These are phyloP conservation scores for Pyrrhoderma noxium DNA, from an alignment of 1,284 basidiomycete genomes.

Conservation along the genomic window DNA sequence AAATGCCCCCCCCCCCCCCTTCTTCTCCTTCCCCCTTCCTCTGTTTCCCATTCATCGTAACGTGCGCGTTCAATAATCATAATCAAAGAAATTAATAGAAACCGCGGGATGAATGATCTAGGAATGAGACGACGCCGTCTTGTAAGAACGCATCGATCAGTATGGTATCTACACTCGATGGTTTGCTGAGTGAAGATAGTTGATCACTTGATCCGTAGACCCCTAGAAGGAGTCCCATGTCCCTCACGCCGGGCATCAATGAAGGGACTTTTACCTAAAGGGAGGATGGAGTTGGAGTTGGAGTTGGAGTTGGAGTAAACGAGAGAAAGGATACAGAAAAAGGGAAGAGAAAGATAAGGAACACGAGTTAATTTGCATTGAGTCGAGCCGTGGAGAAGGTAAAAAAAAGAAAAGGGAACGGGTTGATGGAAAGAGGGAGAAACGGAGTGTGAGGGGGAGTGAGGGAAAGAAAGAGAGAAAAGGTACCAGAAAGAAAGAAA, in stretches of 20 bases:
- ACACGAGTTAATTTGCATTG: neutral
- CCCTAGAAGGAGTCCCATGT: slow-evolving; percentile 81
- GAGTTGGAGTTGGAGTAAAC: neutral
- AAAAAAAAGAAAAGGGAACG: neutral
- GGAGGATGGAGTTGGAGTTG: neutral
- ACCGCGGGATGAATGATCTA: slow-evolving; percentile 49
- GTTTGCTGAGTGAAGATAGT: slow-evolving; percentile 34
- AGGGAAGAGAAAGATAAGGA: neutral
- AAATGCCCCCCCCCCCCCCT: too few species aligned
- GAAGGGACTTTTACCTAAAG: slow-evolving; percentile 60
- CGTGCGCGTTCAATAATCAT: too few species aligned
- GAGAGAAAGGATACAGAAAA: neutral
- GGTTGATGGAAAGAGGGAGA: neutral
- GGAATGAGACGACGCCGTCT: slow-evolving; percentile 56
- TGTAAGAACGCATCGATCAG: slow-evolving; percentile 60
- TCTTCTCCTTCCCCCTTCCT: too few species aligned
- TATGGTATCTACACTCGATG: slow-evolving; percentile 38
- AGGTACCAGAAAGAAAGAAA: slow-evolving; percentile 9
- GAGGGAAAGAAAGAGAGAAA: neutral
- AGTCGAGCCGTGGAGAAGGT: neutral
- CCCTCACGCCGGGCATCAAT: slow-evolving; percentile 79
- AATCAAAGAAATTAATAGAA: slow-evolving; percentile 16
- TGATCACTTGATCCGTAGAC: slow-evolving; percentile 59
- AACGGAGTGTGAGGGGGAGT: too few species aligned
- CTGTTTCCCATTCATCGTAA: too few species aligned